Conservation (phyloP, 768 basidiomycete genomes). For the Boletus rufocinnamomeus region DNA sequence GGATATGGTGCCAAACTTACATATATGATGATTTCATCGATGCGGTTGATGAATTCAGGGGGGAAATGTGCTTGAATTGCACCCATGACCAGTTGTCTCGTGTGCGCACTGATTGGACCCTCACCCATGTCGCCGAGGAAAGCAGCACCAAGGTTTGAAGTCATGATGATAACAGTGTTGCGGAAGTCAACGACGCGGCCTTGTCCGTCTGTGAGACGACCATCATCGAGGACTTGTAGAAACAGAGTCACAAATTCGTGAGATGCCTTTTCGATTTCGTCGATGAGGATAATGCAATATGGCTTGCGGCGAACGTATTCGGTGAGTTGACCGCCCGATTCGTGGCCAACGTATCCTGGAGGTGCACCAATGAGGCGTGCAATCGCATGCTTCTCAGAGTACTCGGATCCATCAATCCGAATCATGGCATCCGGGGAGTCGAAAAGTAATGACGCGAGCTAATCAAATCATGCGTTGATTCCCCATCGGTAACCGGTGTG, state of each 20-base stretch:
- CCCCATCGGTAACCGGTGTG: neutral
- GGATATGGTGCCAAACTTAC: constrained; percentile 29
- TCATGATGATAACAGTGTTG: constrained; percentile 94
- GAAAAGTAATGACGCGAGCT: constrained; percentile 89
- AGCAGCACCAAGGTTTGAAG: constrained; percentile 84
- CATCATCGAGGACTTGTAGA: constrained; percentile 89
- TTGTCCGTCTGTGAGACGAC: constrained; percentile 89
- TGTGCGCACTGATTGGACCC: constrained; percentile 63
- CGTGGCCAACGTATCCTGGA: constrained; percentile 91
- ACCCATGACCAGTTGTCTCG: constrained; percentile 69
- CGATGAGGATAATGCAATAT: constrained; percentile 82
- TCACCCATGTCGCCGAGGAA: constrained; percentile 75
- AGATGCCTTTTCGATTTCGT: constrained; percentile 91
- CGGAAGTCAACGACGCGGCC: constrained; percentile 87
- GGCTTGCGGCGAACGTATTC: constrained; percentile 93
- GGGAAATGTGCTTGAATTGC: constrained; percentile 86
- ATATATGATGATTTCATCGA: constrained; percentile 84
- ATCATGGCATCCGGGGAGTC: constrained; percentile 92
- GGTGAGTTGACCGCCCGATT: constrained; percentile 87
- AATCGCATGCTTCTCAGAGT: constrained; percentile 81
- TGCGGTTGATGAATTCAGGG: constrained; percentile 89
- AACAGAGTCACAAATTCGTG: constrained; percentile 72
- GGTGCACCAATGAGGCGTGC: constrained; percentile 71
- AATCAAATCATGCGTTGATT: constrained; percentile 11
- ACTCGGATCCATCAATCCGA: constrained; percentile 90